These are phyloP conservation scores for Gossypium turneri DNA, from an alignment of 345 rosid species.

Conservation along the genomic window DNA sequence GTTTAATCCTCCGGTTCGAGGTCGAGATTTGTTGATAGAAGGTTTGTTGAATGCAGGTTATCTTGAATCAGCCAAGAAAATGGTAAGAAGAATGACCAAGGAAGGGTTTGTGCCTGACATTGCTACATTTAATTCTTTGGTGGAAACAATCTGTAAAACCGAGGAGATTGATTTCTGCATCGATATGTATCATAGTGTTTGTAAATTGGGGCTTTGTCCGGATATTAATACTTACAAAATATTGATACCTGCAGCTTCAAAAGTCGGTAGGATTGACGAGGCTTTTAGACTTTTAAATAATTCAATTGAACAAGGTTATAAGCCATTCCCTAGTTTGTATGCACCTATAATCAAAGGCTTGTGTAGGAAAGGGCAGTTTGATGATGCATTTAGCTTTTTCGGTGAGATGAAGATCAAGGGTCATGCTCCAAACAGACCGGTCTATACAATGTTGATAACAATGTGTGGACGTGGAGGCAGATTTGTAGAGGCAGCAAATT, in stretches of 20 bases:
- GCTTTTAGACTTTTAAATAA: constrained; percentile 63
- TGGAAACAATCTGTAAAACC: constrained; percentile 53
- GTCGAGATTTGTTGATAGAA: constrained; percentile 80
- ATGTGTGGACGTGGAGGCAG: constrained; percentile 91
- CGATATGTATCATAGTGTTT: constrained; percentile 59
- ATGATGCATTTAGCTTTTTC: constrained; percentile 82
- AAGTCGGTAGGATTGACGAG: constrained; percentile 69
- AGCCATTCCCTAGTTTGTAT: constrained; percentile 85
- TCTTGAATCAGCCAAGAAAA: constrained; percentile 73
- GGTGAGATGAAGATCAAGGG: constrained; percentile 86
- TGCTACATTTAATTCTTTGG: constrained; percentile 53
- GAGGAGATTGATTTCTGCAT: constrained; percentile 75
- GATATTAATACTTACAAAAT: constrained; percentile 69
- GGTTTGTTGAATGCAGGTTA: constrained; percentile 76
- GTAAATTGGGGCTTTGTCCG: constrained; percentile 62
- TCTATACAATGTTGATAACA: constrained; percentile 85
- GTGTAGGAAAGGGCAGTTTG: constrained; percentile 72
- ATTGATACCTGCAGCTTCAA: constrained; percentile 82
- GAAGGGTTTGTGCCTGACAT: constrained; percentile 69
- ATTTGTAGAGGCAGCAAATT: constrained; percentile 73
- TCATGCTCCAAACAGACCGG: constrained; percentile 84
- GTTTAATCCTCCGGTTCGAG: constrained; percentile 79
- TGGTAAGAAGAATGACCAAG: constrained; percentile 71
- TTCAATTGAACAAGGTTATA: constrained; percentile 78
- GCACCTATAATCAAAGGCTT: constrained; percentile 80